Conservation (phyloP, 2,329 filamentous ascomycete species). For the Aspergillus bombycis region DNA sequence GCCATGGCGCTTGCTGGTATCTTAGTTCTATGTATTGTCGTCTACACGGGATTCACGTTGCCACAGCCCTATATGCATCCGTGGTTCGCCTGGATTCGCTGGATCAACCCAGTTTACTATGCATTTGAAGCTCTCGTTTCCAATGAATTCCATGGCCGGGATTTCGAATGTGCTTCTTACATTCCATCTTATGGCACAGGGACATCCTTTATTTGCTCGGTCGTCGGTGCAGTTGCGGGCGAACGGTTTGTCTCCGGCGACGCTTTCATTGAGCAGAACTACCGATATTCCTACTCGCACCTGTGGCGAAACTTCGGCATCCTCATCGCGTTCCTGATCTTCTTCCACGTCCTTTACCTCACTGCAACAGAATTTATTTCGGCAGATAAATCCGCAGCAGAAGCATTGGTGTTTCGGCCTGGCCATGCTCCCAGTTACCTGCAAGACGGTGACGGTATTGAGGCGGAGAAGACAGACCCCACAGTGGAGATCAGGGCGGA, state of each 20-base stretch:
- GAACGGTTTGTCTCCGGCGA: conserved; percentile 61
- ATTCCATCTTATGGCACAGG: conserved; percentile 47
- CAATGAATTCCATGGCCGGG: conserved; percentile 72
- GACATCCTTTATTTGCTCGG: conserved; percentile 55
- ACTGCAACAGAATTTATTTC: conserved; percentile 41
- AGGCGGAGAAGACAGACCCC: background rate
- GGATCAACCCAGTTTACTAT: conserved; percentile 74
- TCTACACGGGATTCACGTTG: conserved; percentile 50
- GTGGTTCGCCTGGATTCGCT: conserved; percentile 80
- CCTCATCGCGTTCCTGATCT: conserved; percentile 62
- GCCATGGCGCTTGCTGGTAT: conserved; percentile 57
- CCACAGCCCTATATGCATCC: conserved; percentile 63
- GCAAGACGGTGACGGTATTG: background rate
- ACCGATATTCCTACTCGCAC: conserved; percentile 60
- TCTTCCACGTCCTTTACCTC: conserved; percentile 64
- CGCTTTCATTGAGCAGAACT: conserved; percentile 56
- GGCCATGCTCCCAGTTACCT: conserved; percentile 39
- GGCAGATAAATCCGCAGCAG: conserved; percentile 72
- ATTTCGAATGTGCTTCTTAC: conserved; percentile 55
- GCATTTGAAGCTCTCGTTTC: conserved; percentile 77
- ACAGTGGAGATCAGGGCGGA: conserved; percentile 48
- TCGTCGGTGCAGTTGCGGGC: conserved; percentile 60
- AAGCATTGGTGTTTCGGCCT: conserved; percentile 71
- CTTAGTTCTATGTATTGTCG: conserved; percentile 36
- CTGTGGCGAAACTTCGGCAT: conserved; percentile 71